Conservation (phyloP, 2,329 filamentous ascomycete genomes). For the Aspergillus eucalypticola region DNA sequence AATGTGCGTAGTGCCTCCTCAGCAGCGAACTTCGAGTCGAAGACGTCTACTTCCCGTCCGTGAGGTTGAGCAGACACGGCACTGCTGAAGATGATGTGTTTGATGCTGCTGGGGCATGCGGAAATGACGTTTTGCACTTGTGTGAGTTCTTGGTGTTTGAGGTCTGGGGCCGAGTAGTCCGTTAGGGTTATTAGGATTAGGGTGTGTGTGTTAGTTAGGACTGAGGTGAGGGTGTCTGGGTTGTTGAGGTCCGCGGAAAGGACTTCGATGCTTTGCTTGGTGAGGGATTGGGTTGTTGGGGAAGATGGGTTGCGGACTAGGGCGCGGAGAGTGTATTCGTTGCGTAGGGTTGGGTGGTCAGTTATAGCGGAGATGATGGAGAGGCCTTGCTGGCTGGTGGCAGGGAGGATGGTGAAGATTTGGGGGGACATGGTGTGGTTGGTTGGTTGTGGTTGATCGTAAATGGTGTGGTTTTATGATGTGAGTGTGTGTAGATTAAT, state of each 20-base stretch:
- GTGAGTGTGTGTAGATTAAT: not conserved
- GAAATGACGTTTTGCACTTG: constrained; percentile 33
- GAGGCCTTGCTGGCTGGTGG: constrained; percentile 63
- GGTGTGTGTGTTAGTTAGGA: constrained; percentile 50
- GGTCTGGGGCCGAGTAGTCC: constrained; percentile 21
- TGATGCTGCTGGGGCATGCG: constrained; percentile 26
- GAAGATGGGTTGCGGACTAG: constrained; percentile 55
- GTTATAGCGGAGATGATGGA: constrained; percentile 53
- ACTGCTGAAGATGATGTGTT: constrained; percentile 34
- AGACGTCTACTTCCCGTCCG: constrained; percentile 42
- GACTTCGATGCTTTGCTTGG: constrained; percentile 52
- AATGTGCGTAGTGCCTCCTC: constrained; percentile 56
- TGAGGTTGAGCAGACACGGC: constrained; percentile 25
- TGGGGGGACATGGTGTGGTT: constrained; percentile 11
- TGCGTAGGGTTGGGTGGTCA: constrained; percentile 45
- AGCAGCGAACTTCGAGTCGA: constrained; percentile 59
- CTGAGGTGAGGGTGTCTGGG: constrained; percentile 30
- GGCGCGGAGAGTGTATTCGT: constrained; percentile 55
- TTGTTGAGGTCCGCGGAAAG: constrained; percentile 55
- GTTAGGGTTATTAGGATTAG: constrained; percentile 34
- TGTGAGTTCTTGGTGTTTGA: constrained; percentile 26
- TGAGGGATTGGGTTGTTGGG: constrained; percentile 48
- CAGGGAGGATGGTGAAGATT: constrained; percentile 54
- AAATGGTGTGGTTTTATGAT: not conserved
- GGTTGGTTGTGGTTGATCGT: not conserved